Base-by-base conservation (phyloP, 2,329 filamentous ascomycete species). In the Pseudopyricularia cyperi region DNA sequence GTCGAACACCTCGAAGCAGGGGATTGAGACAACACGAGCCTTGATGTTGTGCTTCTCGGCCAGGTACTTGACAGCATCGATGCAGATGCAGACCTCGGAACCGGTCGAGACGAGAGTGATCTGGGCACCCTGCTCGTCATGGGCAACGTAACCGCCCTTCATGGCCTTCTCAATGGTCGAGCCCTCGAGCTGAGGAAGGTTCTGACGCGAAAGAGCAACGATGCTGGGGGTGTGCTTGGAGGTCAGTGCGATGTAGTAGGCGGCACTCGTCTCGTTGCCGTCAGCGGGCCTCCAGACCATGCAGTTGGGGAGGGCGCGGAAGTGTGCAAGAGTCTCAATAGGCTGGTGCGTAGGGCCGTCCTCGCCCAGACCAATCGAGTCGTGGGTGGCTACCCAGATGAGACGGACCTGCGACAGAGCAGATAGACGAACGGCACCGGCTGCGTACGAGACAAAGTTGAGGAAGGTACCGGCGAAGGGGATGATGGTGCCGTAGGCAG, bases 221-320 rank as follows among this genome's bases (percentile, higher is more conserved):
- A 98, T 93, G 70, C 83, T 89, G 59, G 93, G 93, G 35, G 91
- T 96, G 71, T 84, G 76, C 74, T 89, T 88, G 63, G 88, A 85
- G 59, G 87, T 95, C 61, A 98, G 76, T 49, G 90, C 88, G 64
- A 95, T 79, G 75, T 97, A 97, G 82, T 97, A 98, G 61, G 93
- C 91, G 64, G 89, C 91, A 66, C 87, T 94, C 63, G 87, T 93
- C 86, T 98, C 93, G 77, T 97, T 97, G 65, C 91, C 91, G 66
- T 97, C 93, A 63, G 93, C 91, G 61, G 93, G 93, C 67, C 93
- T 90, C 93, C 93, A 97, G 64, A 97, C 91, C 88, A 97, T 95
- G 79, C 86, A 87, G 85, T 98, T 98, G 66, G 93, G 93, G 62
- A 97, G 82, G 59, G 93, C 93, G 69, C 93, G 91, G 89, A 97